Conservation (phyloP, 2,329 filamentous ascomycete genomes). For the Chaetothyriales sp. region DNA sequence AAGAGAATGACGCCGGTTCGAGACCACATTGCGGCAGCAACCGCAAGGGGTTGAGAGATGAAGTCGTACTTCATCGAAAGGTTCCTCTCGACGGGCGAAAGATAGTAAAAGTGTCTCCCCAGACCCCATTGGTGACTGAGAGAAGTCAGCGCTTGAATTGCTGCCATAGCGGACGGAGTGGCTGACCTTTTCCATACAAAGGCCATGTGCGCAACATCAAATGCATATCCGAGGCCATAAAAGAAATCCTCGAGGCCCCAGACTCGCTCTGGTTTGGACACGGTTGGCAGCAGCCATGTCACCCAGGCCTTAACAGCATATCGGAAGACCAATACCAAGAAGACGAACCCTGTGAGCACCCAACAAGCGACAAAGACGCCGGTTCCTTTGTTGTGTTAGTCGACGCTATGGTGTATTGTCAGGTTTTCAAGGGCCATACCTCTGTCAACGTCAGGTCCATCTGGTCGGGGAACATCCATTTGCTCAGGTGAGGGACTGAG, state of each 20-base stretch:
- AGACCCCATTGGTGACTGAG: slow-evolving; percentile 20
- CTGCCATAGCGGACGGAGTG: not conserved
- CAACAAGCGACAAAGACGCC: slow-evolving; percentile 1
- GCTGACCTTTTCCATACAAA: slow-evolving; percentile 22
- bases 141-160: not conserved
- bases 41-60: slow-evolving; percentile 20
- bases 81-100: slow-evolving; percentile 16
- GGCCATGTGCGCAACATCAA: slow-evolving; percentile 22
- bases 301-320: slow-evolving; percentile 18
- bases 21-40: slow-evolving; percentile 23
- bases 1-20: slow-evolving; percentile 26
- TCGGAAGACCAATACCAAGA: slow-evolving; percentile 11
- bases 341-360: slow-evolving; percentile 12
- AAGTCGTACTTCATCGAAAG: slow-evolving; percentile 20
- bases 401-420: not conserved
- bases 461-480: slow-evolving; percentile 13
- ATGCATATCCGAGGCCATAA: slow-evolving; percentile 19
- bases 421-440: slow-evolving; percentile 3
- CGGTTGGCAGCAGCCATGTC: slow-evolving; percentile 20
- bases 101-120: slow-evolving; percentile 22
- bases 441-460: slow-evolving; percentile 11
- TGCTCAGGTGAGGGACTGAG: not conserved
- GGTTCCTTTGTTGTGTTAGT: not conserved
- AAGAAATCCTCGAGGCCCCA: slow-evolving; percentile 24
- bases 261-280: slow-evolving; percentile 20